A percentile compares a stretch with the other conserved stretches of the same genome.
Conservation (phyloP, 345 rosid species). For the Camelina hispida region DNA sequence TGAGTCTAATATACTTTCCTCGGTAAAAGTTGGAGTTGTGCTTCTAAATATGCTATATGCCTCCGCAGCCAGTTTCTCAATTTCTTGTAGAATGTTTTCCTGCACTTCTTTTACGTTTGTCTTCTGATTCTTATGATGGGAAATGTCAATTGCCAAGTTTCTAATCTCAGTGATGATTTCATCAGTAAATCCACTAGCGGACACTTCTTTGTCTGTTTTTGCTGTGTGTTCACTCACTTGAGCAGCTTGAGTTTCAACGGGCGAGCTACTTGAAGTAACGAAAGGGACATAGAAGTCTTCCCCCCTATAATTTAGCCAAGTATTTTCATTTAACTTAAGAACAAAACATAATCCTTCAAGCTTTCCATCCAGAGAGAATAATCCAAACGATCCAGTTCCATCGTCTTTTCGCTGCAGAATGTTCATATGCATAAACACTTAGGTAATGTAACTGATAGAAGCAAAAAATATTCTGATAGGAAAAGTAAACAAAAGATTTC, state of each 20-base stretch:
- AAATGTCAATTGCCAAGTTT: slow-evolving; percentile 71
- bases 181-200: slow-evolving; percentile 53
- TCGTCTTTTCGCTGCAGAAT: slow-evolving; percentile 65
- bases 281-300: slow-evolving; percentile 83
- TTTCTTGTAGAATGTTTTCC: slow-evolving; percentile 86
- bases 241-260: slow-evolving; percentile 46
- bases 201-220: slow-evolving; percentile 53
- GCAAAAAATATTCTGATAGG: neutral
- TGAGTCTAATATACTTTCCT: slow-evolving; percentile 53
- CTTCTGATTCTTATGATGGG: slow-evolving; percentile 58
- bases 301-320: slow-evolving; percentile 73
- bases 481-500: slow-evolving; percentile 1
- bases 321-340: slow-evolving; percentile 68
- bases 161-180: slow-evolving; percentile 83
- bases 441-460: slow-evolving; percentile 6
- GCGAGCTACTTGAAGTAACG: slow-evolving; percentile 50
- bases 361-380: slow-evolving; percentile 69
- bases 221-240: slow-evolving; percentile 41
- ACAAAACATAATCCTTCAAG: slow-evolving; percentile 80
- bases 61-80: slow-evolving; percentile 97
- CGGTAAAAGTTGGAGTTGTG: slow-evolving; percentile 63
- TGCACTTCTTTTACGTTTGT: slow-evolving; percentile 74
- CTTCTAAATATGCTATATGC: slow-evolving; percentile 94
- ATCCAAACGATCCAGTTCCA: slow-evolving; percentile 60
- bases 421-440: slow-evolving; percentile 31